Evolutionary conservation across 495 filamentous ascomycete genomes (phyloP).

Genomic region (Letharia lupina): DNA sequence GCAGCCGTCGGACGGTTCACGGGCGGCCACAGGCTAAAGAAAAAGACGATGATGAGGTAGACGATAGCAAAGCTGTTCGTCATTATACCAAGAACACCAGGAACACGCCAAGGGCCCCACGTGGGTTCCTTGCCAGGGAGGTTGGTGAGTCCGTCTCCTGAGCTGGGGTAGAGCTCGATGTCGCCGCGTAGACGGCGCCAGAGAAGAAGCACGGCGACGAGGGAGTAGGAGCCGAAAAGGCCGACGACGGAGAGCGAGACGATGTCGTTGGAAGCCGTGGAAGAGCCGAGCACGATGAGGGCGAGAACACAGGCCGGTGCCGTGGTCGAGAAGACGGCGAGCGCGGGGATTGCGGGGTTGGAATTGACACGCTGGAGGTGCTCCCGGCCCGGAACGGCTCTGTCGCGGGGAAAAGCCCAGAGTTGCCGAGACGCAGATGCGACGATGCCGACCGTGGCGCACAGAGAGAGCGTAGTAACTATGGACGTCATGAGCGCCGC

Average conservation of each 20-base stretch:
- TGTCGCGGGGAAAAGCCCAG: background rate
- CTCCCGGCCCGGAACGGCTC: background rate
- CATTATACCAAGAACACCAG: background rate
- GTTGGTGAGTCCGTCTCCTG: background rate
- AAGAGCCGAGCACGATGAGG: slow-evolving; percentile 44
- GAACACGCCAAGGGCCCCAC: background rate
- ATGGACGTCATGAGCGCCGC: slow-evolving; percentile 25
- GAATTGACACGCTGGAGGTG: background rate
- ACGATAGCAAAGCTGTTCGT: background rate
- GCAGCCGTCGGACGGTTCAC: background rate
- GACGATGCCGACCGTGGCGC: background rate
- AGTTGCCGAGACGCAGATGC: background rate
- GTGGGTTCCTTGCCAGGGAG: background rate
- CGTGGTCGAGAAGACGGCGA: background rate
- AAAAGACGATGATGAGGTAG: background rate
- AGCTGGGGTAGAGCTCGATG: slow-evolving; percentile 2
- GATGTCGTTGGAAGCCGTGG: slow-evolving; percentile 41
- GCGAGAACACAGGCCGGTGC: slow-evolving; percentile 15
- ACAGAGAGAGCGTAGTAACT: background rate
- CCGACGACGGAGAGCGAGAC: slow-evolving; percentile 12
- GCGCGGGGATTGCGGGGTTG: background rate
- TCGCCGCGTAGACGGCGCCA: background rate
- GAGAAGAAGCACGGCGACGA: background rate
- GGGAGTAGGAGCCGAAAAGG: slow-evolving; percentile 14
- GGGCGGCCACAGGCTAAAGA: slow-evolving; percentile 6